phyloP scores from a whole-genome alignment of 805 yeast species.

The Suhomyces sp. region DNA sequence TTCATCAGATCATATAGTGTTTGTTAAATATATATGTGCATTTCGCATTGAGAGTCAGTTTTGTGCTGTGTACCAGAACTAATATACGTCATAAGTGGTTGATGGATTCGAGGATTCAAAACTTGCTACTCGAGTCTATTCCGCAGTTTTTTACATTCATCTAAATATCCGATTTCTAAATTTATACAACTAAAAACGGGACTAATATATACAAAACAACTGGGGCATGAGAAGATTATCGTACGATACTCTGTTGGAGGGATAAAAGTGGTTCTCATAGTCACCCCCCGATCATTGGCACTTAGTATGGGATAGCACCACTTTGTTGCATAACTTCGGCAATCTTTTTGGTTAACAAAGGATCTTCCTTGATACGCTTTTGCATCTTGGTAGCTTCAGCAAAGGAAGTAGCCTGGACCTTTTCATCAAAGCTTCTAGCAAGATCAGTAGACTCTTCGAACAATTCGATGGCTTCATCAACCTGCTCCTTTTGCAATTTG shows the following conservation, averaged over 20 bases:
- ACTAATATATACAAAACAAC: neutral
- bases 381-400: conserved; percentile 94
- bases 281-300: neutral
- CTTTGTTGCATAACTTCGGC: conserved; percentile 50
- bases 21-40: too few species aligned
- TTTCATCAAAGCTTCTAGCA: conserved; percentile 82
- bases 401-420: conserved; percentile 83
- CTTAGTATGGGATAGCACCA: conserved; percentile 10
- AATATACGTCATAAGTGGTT: neutral
- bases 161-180: neutral
- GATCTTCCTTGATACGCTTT: conserved; percentile 69
- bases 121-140: too few species aligned
- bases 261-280: neutral
- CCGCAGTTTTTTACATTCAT: neutral
- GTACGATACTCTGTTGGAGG: neutral
- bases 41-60: too few species aligned
- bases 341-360: conserved; percentile 59
- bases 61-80: too few species aligned
- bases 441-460: conserved; percentile 81
- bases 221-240: neutral
- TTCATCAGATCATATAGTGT: neutral
- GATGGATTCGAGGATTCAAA: neutral
- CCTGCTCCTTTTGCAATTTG: conserved; percentile 76
- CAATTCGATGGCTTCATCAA: conserved; percentile 74
- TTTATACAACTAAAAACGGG: neutral